Base-by-base conservation (phyloP, 768 basidiomycete genomes). In the Boletus coccyginus region DNA sequence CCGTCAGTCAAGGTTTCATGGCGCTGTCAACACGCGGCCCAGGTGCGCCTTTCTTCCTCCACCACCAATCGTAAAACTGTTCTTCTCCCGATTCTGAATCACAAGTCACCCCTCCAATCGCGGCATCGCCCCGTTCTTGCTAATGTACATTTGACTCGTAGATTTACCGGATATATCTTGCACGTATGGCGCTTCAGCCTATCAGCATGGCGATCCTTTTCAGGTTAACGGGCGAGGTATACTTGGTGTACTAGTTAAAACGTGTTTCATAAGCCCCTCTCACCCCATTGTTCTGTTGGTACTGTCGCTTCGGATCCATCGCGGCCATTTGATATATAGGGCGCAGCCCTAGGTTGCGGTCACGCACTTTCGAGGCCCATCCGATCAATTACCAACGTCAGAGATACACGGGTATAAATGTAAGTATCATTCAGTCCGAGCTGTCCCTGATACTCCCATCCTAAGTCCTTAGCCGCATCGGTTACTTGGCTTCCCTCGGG, bases 1-100 rank as follows among this genome's bases (percentile, higher is more conserved):
- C 57, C 61, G 53, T 71, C 71, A 69, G 41, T 52, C 67, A 69
- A 70, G 69, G 71, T 71, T 70, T 70, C 70, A 69, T 70, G 63
- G 58, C 60, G 62, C 61, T 59, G 70, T 64, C 65, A 62, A 70
- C 70, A 71, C 50, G 70, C 63, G 71, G 64, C 46, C 57, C 53
- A 62, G 67, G 70, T 71, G 71, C 60, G 65, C 63, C 35, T 46
- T 66, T 65, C 47, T 66, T 65, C 43, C 56, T 57, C 64, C 56
- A 63, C 64, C 12, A 45, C 41, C 42, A 49, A 67, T 63, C 59
- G 47, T 53, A 69, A 51, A 40, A 45, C 60, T 55, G 53, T 65
- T 55, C 57, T 52, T 58, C 61, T 71, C 31, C 58, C 45, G 62
- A 63, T 56, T 57, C 21, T 21, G 21, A 21, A 21, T 21, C 58